Percentiles rank a stretch among this genome's conserved stretches.
Evolutionary conservation across 768 basidiomycete species (phyloP).

Genomic region (Terana coerulea): DNA sequence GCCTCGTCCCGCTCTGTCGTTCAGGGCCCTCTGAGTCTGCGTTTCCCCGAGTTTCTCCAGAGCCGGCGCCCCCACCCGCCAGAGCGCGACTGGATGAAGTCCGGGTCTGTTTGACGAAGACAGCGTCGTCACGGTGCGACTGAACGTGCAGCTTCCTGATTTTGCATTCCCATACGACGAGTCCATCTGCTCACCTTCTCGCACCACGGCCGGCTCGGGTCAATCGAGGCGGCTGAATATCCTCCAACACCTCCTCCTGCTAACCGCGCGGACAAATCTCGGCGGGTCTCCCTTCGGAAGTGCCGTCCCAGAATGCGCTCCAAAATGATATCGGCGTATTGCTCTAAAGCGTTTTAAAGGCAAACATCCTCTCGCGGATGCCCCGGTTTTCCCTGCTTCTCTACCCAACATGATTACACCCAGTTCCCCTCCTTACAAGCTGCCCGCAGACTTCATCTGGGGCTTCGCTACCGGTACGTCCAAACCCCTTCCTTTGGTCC

Average conservation of each 20-base stretch:
- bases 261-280: slow-evolving; percentile 45
- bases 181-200: too few species aligned
- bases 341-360: slow-evolving; percentile 19
- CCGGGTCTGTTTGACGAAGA: background rate
- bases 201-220: slow-evolving; percentile 8
- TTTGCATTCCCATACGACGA: background rate
- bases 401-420: slow-evolving; percentile 27
- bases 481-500: slow-evolving; percentile 10
- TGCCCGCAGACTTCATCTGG: slow-evolving; percentile 63
- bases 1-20: too few species aligned
- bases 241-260: slow-evolving; percentile 6
- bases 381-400: slow-evolving; percentile 17
- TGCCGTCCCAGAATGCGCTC: slow-evolving; percentile 33
- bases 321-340: slow-evolving; percentile 26
- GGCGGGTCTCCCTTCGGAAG: slow-evolving; percentile 31
- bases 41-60: too few species aligned
- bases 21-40: too few species aligned
- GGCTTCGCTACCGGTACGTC: slow-evolving; percentile 65
- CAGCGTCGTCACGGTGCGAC: slow-evolving; percentile 1
- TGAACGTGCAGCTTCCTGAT: background rate
- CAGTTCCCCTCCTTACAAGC: slow-evolving; percentile 19
- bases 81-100: slow-evolving; percentile 1
- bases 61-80: too few species aligned
- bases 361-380: slow-evolving; percentile 16
- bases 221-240: slow-evolving; percentile 9